These are phyloP conservation scores for Lentinula novae-zelandiae DNA, from an alignment of 1,284 basidiomycete species.

Conservation along the genomic window DNA sequence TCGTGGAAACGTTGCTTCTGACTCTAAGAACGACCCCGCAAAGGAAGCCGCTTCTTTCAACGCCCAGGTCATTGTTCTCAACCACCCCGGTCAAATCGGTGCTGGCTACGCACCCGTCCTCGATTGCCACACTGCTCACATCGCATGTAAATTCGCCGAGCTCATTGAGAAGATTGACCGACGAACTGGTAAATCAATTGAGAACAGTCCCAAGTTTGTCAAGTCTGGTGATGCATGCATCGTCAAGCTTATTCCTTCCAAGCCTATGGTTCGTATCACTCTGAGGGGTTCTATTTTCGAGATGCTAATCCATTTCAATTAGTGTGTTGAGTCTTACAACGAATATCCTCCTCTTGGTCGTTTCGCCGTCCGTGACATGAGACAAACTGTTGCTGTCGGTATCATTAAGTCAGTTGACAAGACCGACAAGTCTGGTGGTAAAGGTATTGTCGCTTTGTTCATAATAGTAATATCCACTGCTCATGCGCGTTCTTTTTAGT, in stretches of 20 bases:
- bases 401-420: slow-evolving; percentile 97
- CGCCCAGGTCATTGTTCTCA: slow-evolving; percentile 99
- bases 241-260: slow-evolving; percentile 95
- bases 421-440: slow-evolving; percentile 82
- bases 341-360: slow-evolving; percentile 99
- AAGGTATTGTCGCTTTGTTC: slow-evolving; percentile 44
- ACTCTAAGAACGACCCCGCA: slow-evolving; percentile 99
- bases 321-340: slow-evolving; percentile 94
- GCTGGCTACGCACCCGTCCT: slow-evolving; percentile 97
- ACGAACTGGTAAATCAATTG: slow-evolving; percentile 92
- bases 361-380: slow-evolving; percentile 98
- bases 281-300: background rate
- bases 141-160: slow-evolving; percentile 99
- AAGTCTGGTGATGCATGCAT: slow-evolving; percentile 96
- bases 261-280: slow-evolving; percentile 74
- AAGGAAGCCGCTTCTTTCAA: slow-evolving; percentile 99
- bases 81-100: slow-evolving; percentile 99
- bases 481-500: slow-evolving; percentile 43
- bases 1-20: slow-evolving; percentile 98
- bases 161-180: slow-evolving; percentile 99
- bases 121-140: slow-evolving; percentile 99
- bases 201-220: slow-evolving; percentile 92
- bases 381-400: slow-evolving; percentile 96
- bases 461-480: slow-evolving; percentile 4
- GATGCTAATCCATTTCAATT: background rate